Evolutionary conservation across 202 grass and related monocot genomes (phyloP).

Genomic region (Thinopyrum obtusiflorum): DNA sequence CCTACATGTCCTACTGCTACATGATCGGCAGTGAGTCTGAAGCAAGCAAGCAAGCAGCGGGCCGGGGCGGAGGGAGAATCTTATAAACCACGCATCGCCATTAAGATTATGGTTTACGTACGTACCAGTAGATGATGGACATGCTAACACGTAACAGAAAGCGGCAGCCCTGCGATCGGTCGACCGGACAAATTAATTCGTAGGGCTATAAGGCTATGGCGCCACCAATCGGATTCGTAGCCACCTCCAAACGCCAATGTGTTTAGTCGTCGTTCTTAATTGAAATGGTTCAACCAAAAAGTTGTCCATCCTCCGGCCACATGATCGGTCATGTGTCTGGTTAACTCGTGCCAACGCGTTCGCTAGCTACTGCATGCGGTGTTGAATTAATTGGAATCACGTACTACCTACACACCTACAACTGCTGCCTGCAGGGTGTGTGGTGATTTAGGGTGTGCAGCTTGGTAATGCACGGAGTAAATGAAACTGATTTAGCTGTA

Average conservation of each 20-base stretch:
- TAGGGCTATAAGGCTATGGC: not conserved
- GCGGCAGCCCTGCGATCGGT: not conserved
- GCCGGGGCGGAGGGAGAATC: too few relatives aligned
- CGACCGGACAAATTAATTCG: not conserved
- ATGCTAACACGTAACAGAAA: constrained; percentile 6
- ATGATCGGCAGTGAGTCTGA: too few relatives aligned
- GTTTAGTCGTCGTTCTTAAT: not conserved
- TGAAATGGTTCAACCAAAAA: not conserved
- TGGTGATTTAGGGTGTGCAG: not conserved
- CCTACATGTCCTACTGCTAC: too few relatives aligned
- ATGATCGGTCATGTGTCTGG: not conserved
- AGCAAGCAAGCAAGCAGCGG: too few relatives aligned
- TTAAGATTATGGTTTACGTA: too few relatives aligned
- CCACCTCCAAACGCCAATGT: not conserved
- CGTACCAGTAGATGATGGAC: not conserved
- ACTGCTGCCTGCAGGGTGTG: not conserved
- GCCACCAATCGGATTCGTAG: not conserved
- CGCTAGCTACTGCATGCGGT: not conserved
- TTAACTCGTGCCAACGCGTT: not conserved
- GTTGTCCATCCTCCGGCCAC: not conserved
- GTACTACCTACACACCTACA: not conserved
- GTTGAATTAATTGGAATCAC: not conserved
- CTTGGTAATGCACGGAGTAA: not conserved
- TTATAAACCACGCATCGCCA: too few relatives aligned
- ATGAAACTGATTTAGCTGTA: too few relatives aligned